phyloP scores from a whole-genome alignment of 331 rosid genomes.

The Malus hybrid region DNA sequence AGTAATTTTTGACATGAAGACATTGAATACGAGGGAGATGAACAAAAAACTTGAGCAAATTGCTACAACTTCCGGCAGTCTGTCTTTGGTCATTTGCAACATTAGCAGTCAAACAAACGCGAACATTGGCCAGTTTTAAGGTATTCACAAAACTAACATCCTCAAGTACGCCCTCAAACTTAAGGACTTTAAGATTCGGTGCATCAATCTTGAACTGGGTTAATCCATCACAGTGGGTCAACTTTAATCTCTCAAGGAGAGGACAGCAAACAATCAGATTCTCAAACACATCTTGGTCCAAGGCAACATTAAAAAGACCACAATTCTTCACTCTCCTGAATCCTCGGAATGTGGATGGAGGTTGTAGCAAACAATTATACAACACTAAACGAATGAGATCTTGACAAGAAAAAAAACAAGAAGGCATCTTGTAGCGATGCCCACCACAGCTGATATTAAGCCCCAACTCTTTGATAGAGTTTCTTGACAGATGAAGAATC shows the following conservation, averaged over 20 bases:
- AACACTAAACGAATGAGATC: conserved; percentile 36
- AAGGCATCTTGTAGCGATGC: conserved; percentile 36
- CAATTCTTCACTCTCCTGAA: not conserved
- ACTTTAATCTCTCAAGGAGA: not conserved
- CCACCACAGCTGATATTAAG: not conserved
- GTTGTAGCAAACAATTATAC: conserved; percentile 41
- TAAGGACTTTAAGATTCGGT: not conserved
- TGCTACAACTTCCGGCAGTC: not conserved
- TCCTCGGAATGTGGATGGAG: conserved; percentile 26
- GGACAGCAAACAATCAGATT: conserved; percentile 5
- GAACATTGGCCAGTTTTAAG: not conserved
- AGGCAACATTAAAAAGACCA: not conserved
- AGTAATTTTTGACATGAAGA: not conserved
- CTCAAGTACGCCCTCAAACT: not conserved
- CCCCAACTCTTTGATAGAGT: not conserved
- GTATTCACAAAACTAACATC: not conserved
- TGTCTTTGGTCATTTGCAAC: not conserved
- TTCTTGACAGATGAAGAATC: conserved; percentile 38
- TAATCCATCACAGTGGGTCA: not conserved
- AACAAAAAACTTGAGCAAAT: not conserved
- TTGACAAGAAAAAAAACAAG: conserved; percentile 46
- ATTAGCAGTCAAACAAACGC: not conserved
- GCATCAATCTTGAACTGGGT: not conserved
- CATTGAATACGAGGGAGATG: not conserved
- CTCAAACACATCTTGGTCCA: not conserved